Conservation (phyloP, 1,284 basidiomycete species). For the Xerocomus minutiporus region DNA sequence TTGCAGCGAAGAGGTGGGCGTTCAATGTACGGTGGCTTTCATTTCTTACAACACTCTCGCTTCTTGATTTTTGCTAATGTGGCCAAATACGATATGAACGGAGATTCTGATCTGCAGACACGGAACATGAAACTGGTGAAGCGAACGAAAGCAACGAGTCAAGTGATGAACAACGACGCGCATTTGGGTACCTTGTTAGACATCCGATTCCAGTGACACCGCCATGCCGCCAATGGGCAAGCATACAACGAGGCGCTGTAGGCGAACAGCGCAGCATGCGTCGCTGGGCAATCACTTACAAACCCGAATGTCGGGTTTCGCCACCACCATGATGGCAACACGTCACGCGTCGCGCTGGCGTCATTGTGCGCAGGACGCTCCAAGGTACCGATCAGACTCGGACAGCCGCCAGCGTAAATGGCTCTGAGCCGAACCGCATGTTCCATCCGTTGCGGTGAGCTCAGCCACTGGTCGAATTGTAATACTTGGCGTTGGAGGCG, state of each 20-base stretch:
- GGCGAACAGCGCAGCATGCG: background rate
- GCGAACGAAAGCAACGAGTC: background rate
- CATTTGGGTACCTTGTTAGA: too few relatives aligned
- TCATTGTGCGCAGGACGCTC: slow-evolving; percentile 18
- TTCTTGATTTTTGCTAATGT: background rate
- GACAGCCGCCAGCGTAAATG: background rate
- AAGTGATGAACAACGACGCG: background rate
- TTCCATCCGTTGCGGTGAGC: slow-evolving; percentile 25
- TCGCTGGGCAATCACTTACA: background rate
- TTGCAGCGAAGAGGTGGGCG: too few relatives aligned
- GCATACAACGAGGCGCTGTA: too few relatives aligned
- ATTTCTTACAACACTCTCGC: background rate
- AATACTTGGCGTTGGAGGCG: too few relatives aligned
- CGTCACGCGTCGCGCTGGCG: slow-evolving; percentile 21
- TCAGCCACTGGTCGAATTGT: too few relatives aligned
- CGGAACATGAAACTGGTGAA: background rate
- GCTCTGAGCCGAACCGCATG: slow-evolving; percentile 18
- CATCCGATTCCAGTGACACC: too few relatives aligned
- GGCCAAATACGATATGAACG: background rate
- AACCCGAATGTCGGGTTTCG: slow-evolving; percentile 7
- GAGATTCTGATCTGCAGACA: background rate
- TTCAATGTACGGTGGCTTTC: too few relatives aligned
- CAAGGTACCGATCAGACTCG: background rate
- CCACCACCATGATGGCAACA: slow-evolving; percentile 41
- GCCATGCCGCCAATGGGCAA: background rate